Evolutionary conservation across 2,329 filamentous ascomycete species (phyloP).

Genomic region (Phaeophleospora eucalypticola): DNA sequence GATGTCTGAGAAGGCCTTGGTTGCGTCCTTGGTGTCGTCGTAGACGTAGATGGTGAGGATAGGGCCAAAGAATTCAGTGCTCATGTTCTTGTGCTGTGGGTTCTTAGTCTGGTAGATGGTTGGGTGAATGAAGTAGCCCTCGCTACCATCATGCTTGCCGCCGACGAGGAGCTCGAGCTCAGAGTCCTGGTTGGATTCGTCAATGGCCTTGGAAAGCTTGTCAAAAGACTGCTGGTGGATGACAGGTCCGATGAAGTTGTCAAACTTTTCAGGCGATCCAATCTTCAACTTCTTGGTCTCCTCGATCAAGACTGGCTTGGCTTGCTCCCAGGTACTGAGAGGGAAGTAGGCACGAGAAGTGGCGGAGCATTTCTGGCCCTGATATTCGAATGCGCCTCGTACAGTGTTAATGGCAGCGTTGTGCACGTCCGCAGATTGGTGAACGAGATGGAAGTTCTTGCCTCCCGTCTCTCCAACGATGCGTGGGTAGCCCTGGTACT

Average conservation of each 20-base stretch:
- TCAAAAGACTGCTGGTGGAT: conserved; percentile 80
- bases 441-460: conserved; percentile 88
- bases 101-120: conserved; percentile 75
- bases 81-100: conserved; percentile 69
- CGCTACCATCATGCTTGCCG: conserved; percentile 70
- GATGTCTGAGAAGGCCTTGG: conserved; percentile 55
- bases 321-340: conserved; percentile 67
- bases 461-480: conserved; percentile 88
- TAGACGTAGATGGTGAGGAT: conserved; percentile 73
- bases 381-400: conserved; percentile 83
- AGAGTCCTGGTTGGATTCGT: conserved; percentile 70
- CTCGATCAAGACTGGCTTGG: conserved; percentile 62
- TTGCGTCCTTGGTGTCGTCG: conserved; percentile 53
- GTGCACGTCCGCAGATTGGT: conserved; percentile 69
- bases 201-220: conserved; percentile 72
- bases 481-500: conserved; percentile 79
- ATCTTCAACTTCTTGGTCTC: conserved; percentile 68
- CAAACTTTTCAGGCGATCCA: conserved; percentile 64
- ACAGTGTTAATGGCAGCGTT: conserved; percentile 80
- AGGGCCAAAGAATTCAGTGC: conserved; percentile 78
- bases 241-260: conserved; percentile 81
- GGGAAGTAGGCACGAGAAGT: conserved; percentile 77
- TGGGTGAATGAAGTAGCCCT: conserved; percentile 79
- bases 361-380: conserved; percentile 87
- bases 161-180: conserved; percentile 70